A percentile compares a stretch with the other conserved stretches of the same genome.
phyloP scores from a whole-genome alignment of 306 rosid species.

The Prunus salicina region DNA sequence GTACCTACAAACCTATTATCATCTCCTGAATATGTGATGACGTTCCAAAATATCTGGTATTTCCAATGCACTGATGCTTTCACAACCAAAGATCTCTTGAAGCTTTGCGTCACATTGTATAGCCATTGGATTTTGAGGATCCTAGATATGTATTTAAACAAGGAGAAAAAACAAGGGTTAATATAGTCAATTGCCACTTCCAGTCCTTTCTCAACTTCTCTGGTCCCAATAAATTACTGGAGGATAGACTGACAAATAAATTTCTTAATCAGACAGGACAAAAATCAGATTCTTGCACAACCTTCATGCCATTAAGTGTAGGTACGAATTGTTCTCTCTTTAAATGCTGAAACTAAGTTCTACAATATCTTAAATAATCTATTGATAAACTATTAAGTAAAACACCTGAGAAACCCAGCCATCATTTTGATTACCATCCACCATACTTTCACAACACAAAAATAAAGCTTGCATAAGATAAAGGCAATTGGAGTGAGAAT shows the following conservation, averaged over 20 bases:
- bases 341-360: background rate
- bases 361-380: constrained; percentile 10
- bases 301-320: background rate
- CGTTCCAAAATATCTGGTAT: constrained; percentile 70
- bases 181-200: constrained; percentile 18
- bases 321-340: background rate
- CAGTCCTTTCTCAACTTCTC: background rate
- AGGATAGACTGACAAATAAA: background rate
- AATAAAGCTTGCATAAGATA: background rate
- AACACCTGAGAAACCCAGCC: background rate
- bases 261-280: background rate
- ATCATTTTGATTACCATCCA: background rate
- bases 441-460: background rate
- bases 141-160: constrained; percentile 42
- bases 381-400: background rate
- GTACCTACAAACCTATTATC: constrained; percentile 37
- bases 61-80: constrained; percentile 70
- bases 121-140: constrained; percentile 72
- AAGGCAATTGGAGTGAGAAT: background rate
- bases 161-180: background rate
- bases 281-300: background rate
- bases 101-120: constrained; percentile 70
- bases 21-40: constrained; percentile 67
- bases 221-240: background rate
- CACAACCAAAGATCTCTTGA: constrained; percentile 77